These are phyloP conservation scores for Ormosia emarginata DNA, from an alignment of 306 rosid genomes.

Conservation along the genomic window DNA sequence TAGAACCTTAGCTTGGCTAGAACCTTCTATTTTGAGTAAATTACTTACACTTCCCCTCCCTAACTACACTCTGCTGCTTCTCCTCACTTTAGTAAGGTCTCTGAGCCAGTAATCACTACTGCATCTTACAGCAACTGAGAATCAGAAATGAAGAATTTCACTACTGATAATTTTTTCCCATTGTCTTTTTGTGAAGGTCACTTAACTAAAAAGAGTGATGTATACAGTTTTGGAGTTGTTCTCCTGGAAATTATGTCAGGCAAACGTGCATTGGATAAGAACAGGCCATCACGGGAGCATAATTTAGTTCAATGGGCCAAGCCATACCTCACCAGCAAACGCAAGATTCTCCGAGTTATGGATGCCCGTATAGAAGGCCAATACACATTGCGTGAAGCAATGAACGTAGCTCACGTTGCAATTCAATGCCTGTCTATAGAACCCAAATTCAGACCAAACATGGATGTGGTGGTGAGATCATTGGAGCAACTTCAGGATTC, in stretches of 20 bases:
- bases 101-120: background rate
- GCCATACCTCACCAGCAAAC: constrained; percentile 67
- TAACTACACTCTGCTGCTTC: background rate
- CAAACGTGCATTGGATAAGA: constrained; percentile 66
- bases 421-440: constrained; percentile 60
- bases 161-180: constrained; percentile 24
- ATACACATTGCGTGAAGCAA: constrained; percentile 51
- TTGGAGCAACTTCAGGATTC: constrained; percentile 66
- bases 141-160: background rate
- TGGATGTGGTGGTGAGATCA: constrained; percentile 60
- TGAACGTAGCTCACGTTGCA: constrained; percentile 56
- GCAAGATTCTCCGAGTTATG: constrained; percentile 57
- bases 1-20: background rate
- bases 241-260: constrained; percentile 78
- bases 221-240: constrained; percentile 92
- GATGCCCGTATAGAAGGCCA: constrained; percentile 81
- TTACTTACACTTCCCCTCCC: background rate
- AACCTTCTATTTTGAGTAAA: background rate
- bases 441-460: constrained; percentile 61
- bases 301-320: constrained; percentile 81
- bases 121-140: background rate
- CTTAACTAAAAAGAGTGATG: constrained; percentile 78
- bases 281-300: constrained; percentile 72
- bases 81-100: background rate
- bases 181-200: constrained; percentile 60